A percentile compares a stretch with the other conserved stretches of the same genome.
Conservation (phyloP, 2,329 filamentous ascomycete genomes). For the Raffaelea arxii region DNA sequence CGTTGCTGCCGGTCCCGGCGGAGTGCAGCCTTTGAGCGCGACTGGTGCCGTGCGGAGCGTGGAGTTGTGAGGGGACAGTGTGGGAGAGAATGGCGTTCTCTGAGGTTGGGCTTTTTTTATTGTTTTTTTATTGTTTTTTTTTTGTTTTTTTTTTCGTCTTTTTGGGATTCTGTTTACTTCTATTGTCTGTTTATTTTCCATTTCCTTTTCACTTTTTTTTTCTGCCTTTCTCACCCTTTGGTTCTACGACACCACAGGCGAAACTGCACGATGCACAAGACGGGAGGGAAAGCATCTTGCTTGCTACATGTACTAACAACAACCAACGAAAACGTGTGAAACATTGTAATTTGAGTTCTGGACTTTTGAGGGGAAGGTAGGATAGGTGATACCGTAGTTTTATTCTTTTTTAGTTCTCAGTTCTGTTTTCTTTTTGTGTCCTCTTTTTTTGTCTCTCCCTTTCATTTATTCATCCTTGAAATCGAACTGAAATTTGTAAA, state of each 20-base stretch:
- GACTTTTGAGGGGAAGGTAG: too few relatives aligned
- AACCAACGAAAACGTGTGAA: too few relatives aligned
- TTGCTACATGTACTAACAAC: neutral
- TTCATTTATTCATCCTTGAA: too few relatives aligned
- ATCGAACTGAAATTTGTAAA: too few relatives aligned
- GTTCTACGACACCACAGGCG: neutral
- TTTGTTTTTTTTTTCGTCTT: neutral
- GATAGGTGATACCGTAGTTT: too few relatives aligned
- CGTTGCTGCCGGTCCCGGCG: too few relatives aligned
- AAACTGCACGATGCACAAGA: too few relatives aligned
- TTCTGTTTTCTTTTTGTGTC: neutral
- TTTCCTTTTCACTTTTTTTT: too few relatives aligned
- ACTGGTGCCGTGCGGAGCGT: slow-evolving; percentile 48
- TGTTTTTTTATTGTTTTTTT: neutral
- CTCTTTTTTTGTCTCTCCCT: neutral
- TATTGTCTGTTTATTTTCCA: neutral
- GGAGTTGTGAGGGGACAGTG: slow-evolving; percentile 32
- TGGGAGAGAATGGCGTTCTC: slow-evolving; percentile 10
- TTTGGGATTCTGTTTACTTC: neutral
- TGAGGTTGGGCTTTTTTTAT: slow-evolving; percentile 2
- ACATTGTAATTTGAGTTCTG: too few relatives aligned
- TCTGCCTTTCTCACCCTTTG: neutral
- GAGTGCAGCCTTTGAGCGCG: slow-evolving; percentile 46
- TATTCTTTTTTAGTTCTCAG: neutral
- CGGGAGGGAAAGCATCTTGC: neutral